phyloP scores from a whole-genome alignment of 73 alveolate species.

The Symbiodinium pilosum region DNA sequence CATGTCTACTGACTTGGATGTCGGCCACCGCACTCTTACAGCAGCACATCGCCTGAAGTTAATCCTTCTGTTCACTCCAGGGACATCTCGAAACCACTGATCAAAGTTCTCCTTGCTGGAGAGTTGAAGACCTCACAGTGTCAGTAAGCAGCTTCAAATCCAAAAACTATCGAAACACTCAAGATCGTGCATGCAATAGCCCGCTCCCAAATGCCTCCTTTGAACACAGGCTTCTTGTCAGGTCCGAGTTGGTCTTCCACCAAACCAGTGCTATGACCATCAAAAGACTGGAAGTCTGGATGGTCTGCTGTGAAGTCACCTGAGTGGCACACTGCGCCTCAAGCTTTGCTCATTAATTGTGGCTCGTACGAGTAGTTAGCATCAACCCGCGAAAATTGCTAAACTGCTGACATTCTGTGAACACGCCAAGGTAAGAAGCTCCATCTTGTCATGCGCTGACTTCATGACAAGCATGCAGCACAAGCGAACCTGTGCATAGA shows the following conservation, averaged over 20 bases:
- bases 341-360: no score
- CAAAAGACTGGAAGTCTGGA: conserved; percentile 35
- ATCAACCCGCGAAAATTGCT: no score
- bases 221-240: conserved; percentile 58
- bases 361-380: no score
- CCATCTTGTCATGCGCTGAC: no score
- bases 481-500: no score
- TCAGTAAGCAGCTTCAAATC: not conserved
- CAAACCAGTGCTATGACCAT: conserved; percentile 29
- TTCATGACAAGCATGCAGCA: no score
- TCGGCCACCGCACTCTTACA: not conserved
- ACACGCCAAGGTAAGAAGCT: no score
- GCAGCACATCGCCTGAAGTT: not conserved
- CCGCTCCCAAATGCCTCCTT: not conserved
- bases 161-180: no score
- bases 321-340: not conserved
- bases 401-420: no score
- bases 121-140: not conserved
- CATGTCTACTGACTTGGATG: no score
- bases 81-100: conserved; percentile 43
- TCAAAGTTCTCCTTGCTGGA: conserved; percentile 72
- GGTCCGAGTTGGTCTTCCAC: not conserved
- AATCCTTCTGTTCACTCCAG: conserved; percentile 32
- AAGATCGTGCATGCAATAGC: not conserved
- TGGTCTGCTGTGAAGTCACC: conserved; percentile 23